Conservation (phyloP, 805 yeast species). For the Schizosaccharomyces cryophilus region DNA sequence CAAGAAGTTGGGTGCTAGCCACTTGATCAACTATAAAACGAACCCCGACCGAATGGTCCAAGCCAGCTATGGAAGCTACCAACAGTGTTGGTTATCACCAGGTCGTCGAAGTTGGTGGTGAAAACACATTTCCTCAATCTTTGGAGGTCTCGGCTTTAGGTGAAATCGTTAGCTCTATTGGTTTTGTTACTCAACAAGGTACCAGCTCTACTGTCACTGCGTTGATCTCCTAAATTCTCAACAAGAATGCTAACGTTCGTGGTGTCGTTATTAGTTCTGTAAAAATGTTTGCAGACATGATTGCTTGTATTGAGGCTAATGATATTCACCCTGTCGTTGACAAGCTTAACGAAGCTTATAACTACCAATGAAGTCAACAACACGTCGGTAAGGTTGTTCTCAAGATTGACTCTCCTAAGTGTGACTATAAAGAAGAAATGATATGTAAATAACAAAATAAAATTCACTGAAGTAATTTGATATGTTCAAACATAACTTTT, state of each 20-base stretch:
- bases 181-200: slow-evolving; percentile 6
- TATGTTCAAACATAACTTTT: no score
- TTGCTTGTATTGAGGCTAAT: slow-evolving; percentile 2
- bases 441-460: no score
- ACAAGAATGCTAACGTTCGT: slow-evolving; percentile 1
- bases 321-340: slow-evolving; percentile 6
- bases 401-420: background rate
- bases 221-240: background rate
- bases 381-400: slow-evolving; percentile 3
- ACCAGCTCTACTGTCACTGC: background rate
- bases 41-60: slow-evolving; percentile 6
- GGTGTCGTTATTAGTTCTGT: slow-evolving; percentile 7
- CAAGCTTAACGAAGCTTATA: slow-evolving; percentile 5
- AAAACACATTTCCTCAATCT: slow-evolving; percentile 5
- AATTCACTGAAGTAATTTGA: no score
- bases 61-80: background rate
- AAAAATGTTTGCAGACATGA: slow-evolving; percentile 5
- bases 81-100: slow-evolving; percentile 1
- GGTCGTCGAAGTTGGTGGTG: slow-evolving; percentile 10
- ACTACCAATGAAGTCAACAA: background rate
- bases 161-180: slow-evolving; percentile 5
- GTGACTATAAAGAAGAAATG: no score
- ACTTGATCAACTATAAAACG: slow-evolving; percentile 6
- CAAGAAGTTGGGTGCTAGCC: slow-evolving; percentile 6
- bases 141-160: background rate